Base-by-base conservation (phyloP, 2,329 filamentous ascomycete species). In the Aaosphaeria arxii region DNA sequence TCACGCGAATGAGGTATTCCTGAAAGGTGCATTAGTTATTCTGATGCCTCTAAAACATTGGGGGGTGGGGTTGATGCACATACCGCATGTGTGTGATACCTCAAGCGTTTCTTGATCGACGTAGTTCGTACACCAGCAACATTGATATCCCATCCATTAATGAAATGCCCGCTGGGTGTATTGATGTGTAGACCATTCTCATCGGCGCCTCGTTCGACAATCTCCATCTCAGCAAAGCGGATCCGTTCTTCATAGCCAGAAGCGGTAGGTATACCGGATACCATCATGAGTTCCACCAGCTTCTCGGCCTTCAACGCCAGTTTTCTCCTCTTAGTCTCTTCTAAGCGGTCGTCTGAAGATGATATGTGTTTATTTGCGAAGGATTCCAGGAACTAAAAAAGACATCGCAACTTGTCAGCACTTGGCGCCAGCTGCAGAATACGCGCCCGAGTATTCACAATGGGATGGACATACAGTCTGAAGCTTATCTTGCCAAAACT, bases 401-500 rank as follows among this genome's bases (percentile, higher is more conserved):
- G 17, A 24, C 17, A 24, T 24, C 17, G 17, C 17, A 24, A 24
- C 17, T 24, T 24, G 17, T 24, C 17, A 24, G 17, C 17, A 24
- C 17, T 61, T 39, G 35, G 30, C 41, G 44, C 35, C 39, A 44
- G 7, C 39, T 44, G 13, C 40, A 30, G 36, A 43, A 54, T 67
- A 49, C 67, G 63, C 54, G 30, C 35, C 43, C 17, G 17, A 17
- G 29, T 38, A 13, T 29, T 7, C 33, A 9, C 33, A 9, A 36
- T 44, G 42, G 33, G 33, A 11, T 40, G 41, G 47, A 85, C 88
- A 59, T 74, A 95, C 89, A 66, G 91, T 83, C 77, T 99, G 94
- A 51, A 99, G 77, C 71, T 95, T 97, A 68, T 97, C 91, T 74
- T 99, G 94, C 94, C 94, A 99, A 65, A 99, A 99, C 73, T 99